phyloP scores from a whole-genome alignment of 2,329 filamentous ascomycete species.

The Graphilbum ipis-grandicollis region DNA sequence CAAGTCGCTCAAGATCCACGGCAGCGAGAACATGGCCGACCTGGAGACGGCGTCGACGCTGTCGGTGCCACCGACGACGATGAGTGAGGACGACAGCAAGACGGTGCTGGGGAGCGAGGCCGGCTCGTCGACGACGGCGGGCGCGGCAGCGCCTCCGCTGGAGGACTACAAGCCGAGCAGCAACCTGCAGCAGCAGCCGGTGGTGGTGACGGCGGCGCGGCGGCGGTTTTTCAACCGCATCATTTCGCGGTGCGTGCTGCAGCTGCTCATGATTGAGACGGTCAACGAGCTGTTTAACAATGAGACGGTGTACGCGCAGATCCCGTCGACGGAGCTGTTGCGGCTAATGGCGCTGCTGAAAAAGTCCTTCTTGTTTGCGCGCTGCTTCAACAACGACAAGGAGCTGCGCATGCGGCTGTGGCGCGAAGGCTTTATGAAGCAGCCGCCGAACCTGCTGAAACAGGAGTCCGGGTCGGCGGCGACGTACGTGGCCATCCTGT shows the following conservation, averaged over 20 bases:
- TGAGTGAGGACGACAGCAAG: conserved; percentile 18
- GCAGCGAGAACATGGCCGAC: conserved; percentile 21
- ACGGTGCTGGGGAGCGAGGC: conserved; percentile 10
- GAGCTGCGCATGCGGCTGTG: conserved; percentile 87
- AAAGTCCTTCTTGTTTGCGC: conserved; percentile 90
- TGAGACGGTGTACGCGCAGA: conserved; percentile 82
- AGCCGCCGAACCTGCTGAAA: conserved; percentile 92
- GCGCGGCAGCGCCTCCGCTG: conserved; percentile 24
- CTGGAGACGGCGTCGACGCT: conserved; percentile 14
- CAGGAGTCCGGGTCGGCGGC: conserved; percentile 86
- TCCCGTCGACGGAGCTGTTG: conserved; percentile 76
- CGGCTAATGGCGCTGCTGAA: conserved; percentile 89
- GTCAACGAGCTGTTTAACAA: conserved; percentile 98
- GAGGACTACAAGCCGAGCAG: conserved; percentile 78
- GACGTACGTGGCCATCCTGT: conserved; percentile 88
- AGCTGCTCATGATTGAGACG: conserved; percentile 98
- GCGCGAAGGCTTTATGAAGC: conserved; percentile 98
- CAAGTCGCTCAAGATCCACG: conserved; percentile 45
- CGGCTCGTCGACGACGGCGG: conserved; percentile 15
- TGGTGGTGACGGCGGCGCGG: conserved; percentile 83
- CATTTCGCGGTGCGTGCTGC: conserved; percentile 93
- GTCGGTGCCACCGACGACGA: conserved; percentile 13
- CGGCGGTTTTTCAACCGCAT: conserved; percentile 97
- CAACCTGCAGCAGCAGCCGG: conserved; percentile 67
- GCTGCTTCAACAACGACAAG: conserved; percentile 95